Percentiles rank a stretch among this genome's conserved stretches.
Conservation (phyloP, 495 filamentous ascomycete genomes). For the Penicillium samsonianum region DNA sequence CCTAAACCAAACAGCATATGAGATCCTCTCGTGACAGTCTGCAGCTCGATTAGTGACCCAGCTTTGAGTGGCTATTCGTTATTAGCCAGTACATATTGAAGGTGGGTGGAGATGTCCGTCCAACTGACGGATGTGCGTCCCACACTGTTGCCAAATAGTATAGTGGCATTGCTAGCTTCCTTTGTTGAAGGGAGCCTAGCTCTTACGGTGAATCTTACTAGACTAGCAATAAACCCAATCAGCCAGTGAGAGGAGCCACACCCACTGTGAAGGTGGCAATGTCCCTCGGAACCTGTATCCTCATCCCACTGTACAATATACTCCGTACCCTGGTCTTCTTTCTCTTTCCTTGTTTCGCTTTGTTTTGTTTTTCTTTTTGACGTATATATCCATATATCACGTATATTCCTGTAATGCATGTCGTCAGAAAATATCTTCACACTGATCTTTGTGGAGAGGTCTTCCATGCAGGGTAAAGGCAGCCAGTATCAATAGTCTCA, state of each 20-base stretch:
- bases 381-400: not conserved
- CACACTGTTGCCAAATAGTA: not conserved
- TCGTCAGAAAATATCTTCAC: not conserved
- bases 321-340: not conserved
- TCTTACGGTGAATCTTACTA: not conserved
- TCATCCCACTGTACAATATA: not conserved
- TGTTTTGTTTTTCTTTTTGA: not conserved
- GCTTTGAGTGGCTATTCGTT: not conserved
- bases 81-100: not conserved
- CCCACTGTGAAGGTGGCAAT: not conserved
- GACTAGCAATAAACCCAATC: not conserved
- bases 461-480: slow-evolving; percentile 13
- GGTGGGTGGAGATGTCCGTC: not conserved
- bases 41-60: not conserved
- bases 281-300: not conserved
- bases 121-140: not conserved
- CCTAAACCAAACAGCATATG: not conserved
- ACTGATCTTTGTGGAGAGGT: not conserved
- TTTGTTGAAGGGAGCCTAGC: not conserved
- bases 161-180: not conserved
- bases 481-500: slow-evolving; percentile 12
- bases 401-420: not conserved
- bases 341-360: not conserved
- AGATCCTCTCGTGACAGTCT: not conserved
- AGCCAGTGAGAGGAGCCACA: not conserved